Evolutionary conservation across 2,329 filamentous ascomycete species (phyloP).

Genomic region (Penicillium frequentans): DNA sequence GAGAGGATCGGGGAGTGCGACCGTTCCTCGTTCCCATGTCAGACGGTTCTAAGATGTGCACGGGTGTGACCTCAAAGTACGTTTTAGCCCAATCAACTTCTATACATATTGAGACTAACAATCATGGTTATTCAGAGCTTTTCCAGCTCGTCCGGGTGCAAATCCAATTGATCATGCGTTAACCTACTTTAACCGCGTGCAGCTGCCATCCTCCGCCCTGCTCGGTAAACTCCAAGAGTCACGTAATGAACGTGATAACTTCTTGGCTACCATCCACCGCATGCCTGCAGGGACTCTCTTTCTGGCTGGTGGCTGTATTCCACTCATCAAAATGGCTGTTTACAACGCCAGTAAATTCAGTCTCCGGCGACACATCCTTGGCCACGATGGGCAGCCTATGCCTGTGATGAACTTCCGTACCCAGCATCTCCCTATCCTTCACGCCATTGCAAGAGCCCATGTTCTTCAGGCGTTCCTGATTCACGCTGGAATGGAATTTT

Average conservation of each 20-base stretch:
- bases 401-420: conserved; percentile 26
- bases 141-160: conserved; percentile 6
- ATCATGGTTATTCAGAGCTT: neutral
- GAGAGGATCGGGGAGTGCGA: conserved; percentile 20
- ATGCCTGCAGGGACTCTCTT: conserved; percentile 17
- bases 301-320: conserved; percentile 12
- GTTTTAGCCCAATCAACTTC: neutral
- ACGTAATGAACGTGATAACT: conserved; percentile 7
- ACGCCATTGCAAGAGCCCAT: conserved; percentile 18
- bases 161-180: conserved; percentile 20
- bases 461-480: conserved; percentile 15
- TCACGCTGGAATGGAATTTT: neutral
- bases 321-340: conserved; percentile 18
- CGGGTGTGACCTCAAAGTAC: conserved; percentile 3
- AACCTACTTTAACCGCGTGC: conserved; percentile 20
- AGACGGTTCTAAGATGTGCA: conserved; percentile 22
- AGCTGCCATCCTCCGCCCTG: conserved; percentile 18
- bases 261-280: conserved; percentile 11
- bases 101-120: neutral
- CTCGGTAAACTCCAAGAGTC: conserved; percentile 18
- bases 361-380: conserved; percentile 15
- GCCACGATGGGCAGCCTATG: conserved; percentile 4
- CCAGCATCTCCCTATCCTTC: conserved; percentile 26
- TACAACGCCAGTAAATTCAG: conserved; percentile 22
- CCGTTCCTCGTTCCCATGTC: conserved; percentile 21